Base-by-base conservation (phyloP, 169 alveolate species). In the Theileria annulata region DNA sequence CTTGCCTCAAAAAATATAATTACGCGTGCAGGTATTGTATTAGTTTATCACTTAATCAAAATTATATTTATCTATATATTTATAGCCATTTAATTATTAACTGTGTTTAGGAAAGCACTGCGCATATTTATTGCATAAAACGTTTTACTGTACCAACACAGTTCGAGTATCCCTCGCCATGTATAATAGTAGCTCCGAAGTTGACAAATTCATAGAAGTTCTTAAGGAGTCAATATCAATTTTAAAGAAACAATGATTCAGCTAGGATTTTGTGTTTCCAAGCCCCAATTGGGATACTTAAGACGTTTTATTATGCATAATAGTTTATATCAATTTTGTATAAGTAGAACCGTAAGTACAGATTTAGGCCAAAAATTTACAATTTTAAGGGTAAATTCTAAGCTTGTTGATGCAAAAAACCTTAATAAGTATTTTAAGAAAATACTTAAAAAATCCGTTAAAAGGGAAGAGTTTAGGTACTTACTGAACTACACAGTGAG, bases 81-180 rank as follows among this genome's bases (percentile, higher is more conserved):
- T n/a, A n/a, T n/a, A n/a, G n/a, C n/a, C 47, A 3, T 35, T 35
- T 0, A 42, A 42, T 10, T 42, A 42, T 42, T 8, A 35, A 35
- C 3, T 35, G 47, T 5, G 51, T 31, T n/a, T 79, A 81, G 90
- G 90, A 25, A 58, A 83, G 59, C 90, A 83, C 70, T 83, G 90
- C 58, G 85, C 90, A 21, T 79, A 75, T 56, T 19, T 83, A 10
- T 63, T 76, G 17, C 90, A 83, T 51, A 48, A 59, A 8, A 51
- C 64, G 25, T 47, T 66, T 68, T 70, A 68, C n/a, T 42, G 33
- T 19, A 78, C 58, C 0, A 58, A 75, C 79, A 72, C 87, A 9
- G 17, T 75, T 62, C 73, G 90, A 30, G 90, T 76, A 8, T 83
- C 90, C 8, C 72, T 83, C 3, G 90, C 80, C 12, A 69, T 83